Base-by-base conservation (phyloP, 257 asterid species). In the Gentiana dahurica region DNA sequence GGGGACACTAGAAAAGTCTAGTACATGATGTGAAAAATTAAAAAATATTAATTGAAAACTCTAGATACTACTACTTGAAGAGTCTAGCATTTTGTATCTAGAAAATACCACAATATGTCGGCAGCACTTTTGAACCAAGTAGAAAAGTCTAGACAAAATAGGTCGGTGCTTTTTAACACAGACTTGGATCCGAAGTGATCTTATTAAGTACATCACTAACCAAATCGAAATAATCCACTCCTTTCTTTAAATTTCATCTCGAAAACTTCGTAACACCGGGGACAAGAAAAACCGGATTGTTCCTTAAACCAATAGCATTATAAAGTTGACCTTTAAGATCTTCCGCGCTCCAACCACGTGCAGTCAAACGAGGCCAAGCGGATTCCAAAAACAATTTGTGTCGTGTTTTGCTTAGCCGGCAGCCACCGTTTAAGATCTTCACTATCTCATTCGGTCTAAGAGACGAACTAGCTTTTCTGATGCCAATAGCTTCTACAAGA, bases 351-450 rank as follows among this genome's bases (percentile, higher is more conserved):
- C 91, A 83, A 35, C 93, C 95, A 54, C 87, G 52, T 12, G 89
- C 95, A 47, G 82, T 58, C 63, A 85, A 63, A 54, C 86, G 89
- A 0, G 89, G 93, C 95, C 95, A 85, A 38, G 80, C 81, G 2
- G 95, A 89, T 71, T 82, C 92, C 95, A 92, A 85, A 64, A 85
- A 85, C 34, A 85, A 56, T 58, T 85, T 92, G n/a, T 73, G 76
- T 11, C 86, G 80, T 32, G 89, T 77, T 65, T 85, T 85, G 74
- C 93, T 82, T 10, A 41, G 46, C 9, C 46, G 46, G 9, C 9
- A 41, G 46, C 9, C 46, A 5, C 46, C 46, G 9, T 2, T 78
- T 34, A 85, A 62, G 61, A 80, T 72, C 49, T 74, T 76, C 32
- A 78, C 49, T 34, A 82, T 81, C 69, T 82, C 95, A 11, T 58